These are phyloP conservation scores for Epichloe hybrida DNA, from an alignment of 2,329 filamentous ascomycete genomes.

Conservation along the genomic window DNA sequence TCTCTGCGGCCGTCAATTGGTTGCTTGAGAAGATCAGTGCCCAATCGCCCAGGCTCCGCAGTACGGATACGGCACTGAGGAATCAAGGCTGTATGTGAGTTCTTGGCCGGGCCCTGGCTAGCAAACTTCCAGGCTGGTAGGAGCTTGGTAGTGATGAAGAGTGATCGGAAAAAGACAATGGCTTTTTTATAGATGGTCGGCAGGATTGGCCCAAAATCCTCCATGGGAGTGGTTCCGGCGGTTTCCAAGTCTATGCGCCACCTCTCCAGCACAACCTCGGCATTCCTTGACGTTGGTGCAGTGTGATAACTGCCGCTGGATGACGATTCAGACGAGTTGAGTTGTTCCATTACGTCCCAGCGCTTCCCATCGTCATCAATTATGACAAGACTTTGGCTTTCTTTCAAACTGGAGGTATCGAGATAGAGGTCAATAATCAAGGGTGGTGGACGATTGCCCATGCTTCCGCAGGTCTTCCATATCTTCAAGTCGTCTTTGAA, in stretches of 20 bases:
- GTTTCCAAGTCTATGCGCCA: conserved; percentile 70
- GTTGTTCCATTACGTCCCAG: conserved; percentile 79
- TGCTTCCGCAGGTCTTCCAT: conserved; percentile 71
- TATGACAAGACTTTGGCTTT: conserved; percentile 76
- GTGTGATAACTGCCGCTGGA: conserved; percentile 31
- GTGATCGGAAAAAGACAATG: conserved; percentile 87
- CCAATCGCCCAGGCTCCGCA: conserved; percentile 39
- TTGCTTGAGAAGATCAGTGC: conserved; percentile 49
- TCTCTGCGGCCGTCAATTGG: conserved; percentile 25
- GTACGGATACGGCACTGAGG: conserved; percentile 69
- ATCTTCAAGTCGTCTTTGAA: conserved; percentile 67
- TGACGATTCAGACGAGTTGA: conserved; percentile 48
- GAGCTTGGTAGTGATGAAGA: conserved; percentile 71
- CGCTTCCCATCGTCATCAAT: conserved; percentile 81
- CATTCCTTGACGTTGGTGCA: conserved; percentile 32
- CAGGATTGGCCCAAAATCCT: conserved; percentile 50
- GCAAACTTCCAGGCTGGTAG: conserved; percentile 78
- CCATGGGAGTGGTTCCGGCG: conserved; percentile 31
- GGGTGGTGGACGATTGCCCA: conserved; percentile 64
- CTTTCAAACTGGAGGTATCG: conserved; percentile 63
- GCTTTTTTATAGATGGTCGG: conserved; percentile 95
- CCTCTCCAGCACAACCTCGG: conserved; percentile 75
- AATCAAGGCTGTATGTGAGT: conserved; percentile 51
- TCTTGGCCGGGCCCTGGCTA: conserved; percentile 58
- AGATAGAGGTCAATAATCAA: conserved; percentile 86